Evolutionary conservation across 1,139 yeast species (phyloP).

Genomic region (Yamadazyma triangularis): DNA sequence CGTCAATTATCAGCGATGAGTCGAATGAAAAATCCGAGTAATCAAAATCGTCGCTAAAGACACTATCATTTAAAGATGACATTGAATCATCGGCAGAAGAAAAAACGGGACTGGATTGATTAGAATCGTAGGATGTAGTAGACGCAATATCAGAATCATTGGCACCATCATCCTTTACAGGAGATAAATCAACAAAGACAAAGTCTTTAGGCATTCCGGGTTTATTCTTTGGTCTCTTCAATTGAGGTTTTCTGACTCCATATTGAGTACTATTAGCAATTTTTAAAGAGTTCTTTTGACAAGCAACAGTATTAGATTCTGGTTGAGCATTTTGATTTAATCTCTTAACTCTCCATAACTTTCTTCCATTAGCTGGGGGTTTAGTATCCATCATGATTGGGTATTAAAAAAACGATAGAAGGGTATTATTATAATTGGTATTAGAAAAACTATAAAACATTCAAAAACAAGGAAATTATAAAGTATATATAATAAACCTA

Average conservation of each 20-base stretch:
- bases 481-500: too few species aligned
- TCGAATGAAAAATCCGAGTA: constrained; percentile 5
- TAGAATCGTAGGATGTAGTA: too few species aligned
- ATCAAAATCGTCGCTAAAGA: constrained; percentile 9
- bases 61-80: background rate
- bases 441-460: too few species aligned
- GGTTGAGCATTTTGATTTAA: constrained; percentile 15
- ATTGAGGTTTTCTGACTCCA: constrained; percentile 41
- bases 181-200: constrained; percentile 53
- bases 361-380: constrained; percentile 47
- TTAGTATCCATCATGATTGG: constrained; percentile 5
- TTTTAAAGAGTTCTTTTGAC: constrained; percentile 42
- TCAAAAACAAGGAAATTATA: too few species aligned
- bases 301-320: constrained; percentile 23
- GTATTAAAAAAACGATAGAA: too few species aligned
- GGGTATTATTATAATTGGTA: constrained; percentile 6
- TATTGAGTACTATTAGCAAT: constrained; percentile 32
- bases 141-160: too few species aligned
- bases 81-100: constrained; percentile 12
- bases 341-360: constrained; percentile 46
- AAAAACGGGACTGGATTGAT: constrained; percentile 8
- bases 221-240: constrained; percentile 47
- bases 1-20: constrained; percentile 1
- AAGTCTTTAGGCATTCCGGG: constrained; percentile 52
- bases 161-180: constrained; percentile 40